Percentiles rank a stretch among this genome's conserved stretches.
Evolutionary conservation across 2,329 filamentous ascomycete genomes (phyloP).

Genomic region (Colletotrichum orchidophilum): DNA sequence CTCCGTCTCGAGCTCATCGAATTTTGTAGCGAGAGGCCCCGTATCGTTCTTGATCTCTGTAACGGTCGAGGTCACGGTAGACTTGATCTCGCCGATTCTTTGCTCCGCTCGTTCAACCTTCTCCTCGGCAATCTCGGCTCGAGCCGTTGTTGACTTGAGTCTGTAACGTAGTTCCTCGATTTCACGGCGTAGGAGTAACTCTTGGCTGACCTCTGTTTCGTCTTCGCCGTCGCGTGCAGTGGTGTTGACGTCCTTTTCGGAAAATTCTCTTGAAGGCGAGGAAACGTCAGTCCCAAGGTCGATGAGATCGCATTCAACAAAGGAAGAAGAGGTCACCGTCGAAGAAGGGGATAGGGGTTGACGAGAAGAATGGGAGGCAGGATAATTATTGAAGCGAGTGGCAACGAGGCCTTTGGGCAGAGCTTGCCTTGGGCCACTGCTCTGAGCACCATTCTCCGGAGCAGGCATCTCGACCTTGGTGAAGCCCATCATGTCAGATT

Average conservation of each 20-base stretch:
- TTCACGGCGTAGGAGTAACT: constrained; percentile 33
- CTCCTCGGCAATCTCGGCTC: constrained; percentile 42
- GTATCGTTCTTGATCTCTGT: constrained; percentile 39
- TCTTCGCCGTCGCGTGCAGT: background rate
- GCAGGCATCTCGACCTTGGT: constrained; percentile 21
- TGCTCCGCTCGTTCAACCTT: constrained; percentile 40
- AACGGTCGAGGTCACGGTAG: constrained; percentile 37
- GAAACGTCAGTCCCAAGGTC: constrained; percentile 17
- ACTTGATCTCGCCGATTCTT: constrained; percentile 38
- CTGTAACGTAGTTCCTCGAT: constrained; percentile 34
- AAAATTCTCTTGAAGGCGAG: background rate
- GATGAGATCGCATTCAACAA: constrained; percentile 15
- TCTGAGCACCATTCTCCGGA: background rate
- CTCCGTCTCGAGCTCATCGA: constrained; percentile 40
- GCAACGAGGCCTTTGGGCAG: constrained; percentile 30
- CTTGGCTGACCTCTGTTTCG: background rate
- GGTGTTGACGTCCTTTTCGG: background rate
- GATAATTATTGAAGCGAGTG: constrained; percentile 13
- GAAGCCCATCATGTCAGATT: constrained; percentile 21
- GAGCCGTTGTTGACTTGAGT: constrained; percentile 3
- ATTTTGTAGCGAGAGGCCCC: constrained; percentile 35
- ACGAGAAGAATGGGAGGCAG: background rate
- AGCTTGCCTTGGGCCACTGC: constrained; percentile 25
- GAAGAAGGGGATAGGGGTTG: background rate
- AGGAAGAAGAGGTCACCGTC: background rate